A percentile compares a stretch with the other conserved stretches of the same genome.
phyloP scores from a whole-genome alignment of 2,329 filamentous ascomycete genomes.

The Laburnicola sp. region DNA sequence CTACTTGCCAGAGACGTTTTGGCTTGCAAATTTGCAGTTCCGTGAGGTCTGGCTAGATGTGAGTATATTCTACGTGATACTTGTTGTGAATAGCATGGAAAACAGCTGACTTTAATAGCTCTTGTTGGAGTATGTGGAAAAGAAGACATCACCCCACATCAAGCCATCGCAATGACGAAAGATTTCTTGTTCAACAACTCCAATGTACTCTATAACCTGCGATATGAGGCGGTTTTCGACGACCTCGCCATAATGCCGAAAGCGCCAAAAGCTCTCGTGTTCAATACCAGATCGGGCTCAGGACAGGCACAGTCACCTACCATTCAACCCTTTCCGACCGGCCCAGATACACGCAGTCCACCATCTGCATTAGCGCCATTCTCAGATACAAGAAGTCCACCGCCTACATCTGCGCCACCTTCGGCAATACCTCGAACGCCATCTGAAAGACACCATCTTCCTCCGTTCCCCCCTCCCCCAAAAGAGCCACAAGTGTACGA shows the following conservation, averaged over 20 bases:
- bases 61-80: constrained; percentile 19
- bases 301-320: constrained; percentile 18
- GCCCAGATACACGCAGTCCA: neutral
- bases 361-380: neutral
- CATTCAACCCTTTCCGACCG: constrained; percentile 9
- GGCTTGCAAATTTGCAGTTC: constrained; percentile 72
- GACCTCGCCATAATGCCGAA: constrained; percentile 20
- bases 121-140: constrained; percentile 67
- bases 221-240: constrained; percentile 45
- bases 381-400: neutral
- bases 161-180: constrained; percentile 66
- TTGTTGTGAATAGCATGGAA: neutral
- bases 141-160: constrained; percentile 61
- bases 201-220: constrained; percentile 71
- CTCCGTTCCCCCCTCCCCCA: constrained; percentile 35
- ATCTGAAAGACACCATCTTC: constrained; percentile 14
- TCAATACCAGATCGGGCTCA: constrained; percentile 25
- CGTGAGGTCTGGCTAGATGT: constrained; percentile 70
- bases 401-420: no score
- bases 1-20: constrained; percentile 76
- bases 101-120: constrained; percentile 50
- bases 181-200: constrained; percentile 77
- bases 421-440: constrained; percentile 7
- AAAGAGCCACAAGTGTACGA: constrained; percentile 40
- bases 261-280: constrained; percentile 28